A percentile compares a stretch with the other conserved stretches of the same genome.
Conservation (phyloP, 1,284 basidiomycete species). For the Moniliophthora roreri region DNA sequence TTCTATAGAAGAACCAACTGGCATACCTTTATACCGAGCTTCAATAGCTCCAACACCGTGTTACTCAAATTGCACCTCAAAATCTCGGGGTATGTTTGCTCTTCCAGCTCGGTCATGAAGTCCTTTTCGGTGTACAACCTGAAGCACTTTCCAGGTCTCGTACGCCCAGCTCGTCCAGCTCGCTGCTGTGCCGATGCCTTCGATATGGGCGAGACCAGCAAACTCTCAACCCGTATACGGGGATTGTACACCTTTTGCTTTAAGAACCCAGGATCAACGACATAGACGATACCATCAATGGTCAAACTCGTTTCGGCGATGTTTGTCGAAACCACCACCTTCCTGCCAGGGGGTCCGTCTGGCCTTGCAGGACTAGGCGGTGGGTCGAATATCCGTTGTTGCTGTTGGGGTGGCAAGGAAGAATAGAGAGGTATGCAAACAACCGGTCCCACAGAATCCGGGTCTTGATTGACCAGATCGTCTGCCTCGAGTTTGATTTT, state of each 20-base stretch:
- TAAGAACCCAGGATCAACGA: slow-evolving; percentile 96
- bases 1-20: no score
- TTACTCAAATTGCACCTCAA: slow-evolving; percentile 91
- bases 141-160: slow-evolving; percentile 97
- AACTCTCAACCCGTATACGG: slow-evolving; percentile 91
- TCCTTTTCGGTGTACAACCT: slow-evolving; percentile 97
- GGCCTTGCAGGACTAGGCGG: slow-evolving; percentile 65
- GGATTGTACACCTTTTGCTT: slow-evolving; percentile 99
- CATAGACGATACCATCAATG: slow-evolving; percentile 98
- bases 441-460: slow-evolving; percentile 83
- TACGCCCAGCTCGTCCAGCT: slow-evolving; percentile 95
- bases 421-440: slow-evolving; percentile 93
- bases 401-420: slow-evolving; percentile 88
- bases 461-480: slow-evolving; percentile 68
- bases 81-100: slow-evolving; percentile 97
- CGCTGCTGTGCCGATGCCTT: slow-evolving; percentile 97
- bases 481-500: slow-evolving; percentile 93
- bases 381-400: slow-evolving; percentile 94
- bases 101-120: slow-evolving; percentile 93
- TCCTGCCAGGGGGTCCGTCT: slow-evolving; percentile 84
- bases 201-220: slow-evolving; percentile 93
- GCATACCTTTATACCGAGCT: slow-evolving; percentile 65
- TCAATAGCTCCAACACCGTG: slow-evolving; percentile 92
- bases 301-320: slow-evolving; percentile 98
- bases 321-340: slow-evolving; percentile 95